phyloP scores from a whole-genome alignment of 2,329 filamentous ascomycete genomes.

The Sporothrix phasma region DNA sequence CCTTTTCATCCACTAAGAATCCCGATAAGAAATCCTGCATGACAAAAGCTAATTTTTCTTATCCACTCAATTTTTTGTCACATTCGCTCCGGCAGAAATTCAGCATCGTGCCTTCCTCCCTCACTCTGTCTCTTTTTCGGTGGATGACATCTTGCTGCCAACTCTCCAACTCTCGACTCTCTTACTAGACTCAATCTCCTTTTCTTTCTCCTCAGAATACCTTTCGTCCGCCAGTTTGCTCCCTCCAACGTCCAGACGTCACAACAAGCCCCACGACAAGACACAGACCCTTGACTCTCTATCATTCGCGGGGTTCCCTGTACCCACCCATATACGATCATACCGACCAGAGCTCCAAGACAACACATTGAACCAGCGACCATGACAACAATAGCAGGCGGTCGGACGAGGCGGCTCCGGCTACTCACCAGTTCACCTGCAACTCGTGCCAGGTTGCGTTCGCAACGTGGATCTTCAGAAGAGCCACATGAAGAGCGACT shows the following conservation, averaged over 20 bases:
- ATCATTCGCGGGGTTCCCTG: slow-evolving; percentile 5
- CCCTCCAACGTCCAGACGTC: neutral
- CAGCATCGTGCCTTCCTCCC: neutral
- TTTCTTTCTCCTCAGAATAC: neutral
- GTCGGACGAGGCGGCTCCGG: slow-evolving; percentile 25
- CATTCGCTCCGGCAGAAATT: slow-evolving; percentile 1
- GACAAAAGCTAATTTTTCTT: slow-evolving; percentile 1
- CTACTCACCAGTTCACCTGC: slow-evolving; percentile 86
- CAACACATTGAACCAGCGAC: neutral
- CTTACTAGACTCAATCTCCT: no score
- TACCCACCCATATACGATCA: neutral
- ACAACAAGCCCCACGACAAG: neutral
- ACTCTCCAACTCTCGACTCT: no score
- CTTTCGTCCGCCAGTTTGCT: no score
- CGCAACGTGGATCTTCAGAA: slow-evolving; percentile 87
- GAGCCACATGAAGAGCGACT: slow-evolving; percentile 95
- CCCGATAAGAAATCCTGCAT: slow-evolving; percentile 7
- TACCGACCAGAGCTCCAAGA: neutral
- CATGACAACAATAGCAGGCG: slow-evolving; percentile 42
- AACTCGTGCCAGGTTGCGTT: slow-evolving; percentile 98
- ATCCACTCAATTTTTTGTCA: neutral
- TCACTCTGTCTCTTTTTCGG: neutral
- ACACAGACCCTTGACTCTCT: neutral
- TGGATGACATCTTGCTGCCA: no score
- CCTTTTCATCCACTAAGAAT: slow-evolving; percentile 10